Evolutionary conservation across 495 filamentous ascomycete species (phyloP), one percentile per base, ranked within the genome.

Genomic region (Venustampulla echinocandica): DNA sequence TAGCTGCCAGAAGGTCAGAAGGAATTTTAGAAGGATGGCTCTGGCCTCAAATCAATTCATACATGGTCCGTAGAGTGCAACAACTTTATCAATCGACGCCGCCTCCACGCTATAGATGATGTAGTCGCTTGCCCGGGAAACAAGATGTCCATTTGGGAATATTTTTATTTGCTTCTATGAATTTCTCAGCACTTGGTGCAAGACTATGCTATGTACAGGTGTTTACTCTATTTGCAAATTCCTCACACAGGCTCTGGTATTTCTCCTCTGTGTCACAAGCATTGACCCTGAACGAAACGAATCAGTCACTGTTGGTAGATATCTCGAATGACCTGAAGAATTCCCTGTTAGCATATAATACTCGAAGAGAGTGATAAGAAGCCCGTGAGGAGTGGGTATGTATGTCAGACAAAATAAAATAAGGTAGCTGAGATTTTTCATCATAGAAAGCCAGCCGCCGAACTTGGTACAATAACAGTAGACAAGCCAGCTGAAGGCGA

Each of bases 51-150:
- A 42, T 41, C 52, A 22, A 52, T 41, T 65, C 84, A 73, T 85
- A 96, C 90, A 95, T 54, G 88, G 88, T 49, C 88, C 92, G 64
- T 85, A 98, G 49, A 80, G 64, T 36, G 78, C 82, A 45, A 94
- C 90, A 51, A 96, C 82, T 48, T 73, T 76, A 59, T 85, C 84
- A 61, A 98, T 92, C 39, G 79, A 75, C 45, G 89, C 87, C 33
- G 92, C 92, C 66, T 96, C 90, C 62, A 98, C 92, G 64, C 83
- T 90, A 75, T 98, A 98, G 60, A 97, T 83, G 64, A 96, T 96
- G 61, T 85, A 95, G 73, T 95, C 89, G 76, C 89, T 94, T 62
- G 80, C 75, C 62, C 93, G 79, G 47, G 90, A 94, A 54, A 98
- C 90, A 65, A 90, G 77, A 70, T 95, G 90, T 47, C 93, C 93